phyloP scores from a whole-genome alignment of 495 filamentous ascomycete species.

The Neurospora tetrasperma region DNA sequence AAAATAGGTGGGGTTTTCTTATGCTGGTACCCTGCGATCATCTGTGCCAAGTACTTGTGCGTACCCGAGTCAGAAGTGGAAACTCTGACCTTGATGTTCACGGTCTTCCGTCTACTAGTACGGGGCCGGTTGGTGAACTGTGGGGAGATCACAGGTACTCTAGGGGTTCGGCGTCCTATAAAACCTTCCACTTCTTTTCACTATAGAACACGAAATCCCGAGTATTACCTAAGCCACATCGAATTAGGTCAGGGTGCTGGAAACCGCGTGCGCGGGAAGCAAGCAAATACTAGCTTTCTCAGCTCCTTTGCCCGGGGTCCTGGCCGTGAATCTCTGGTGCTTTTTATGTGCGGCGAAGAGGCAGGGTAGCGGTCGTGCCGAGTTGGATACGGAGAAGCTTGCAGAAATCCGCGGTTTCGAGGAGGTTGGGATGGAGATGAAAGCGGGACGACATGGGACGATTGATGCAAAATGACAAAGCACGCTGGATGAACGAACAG shows the following conservation, averaged over 20 bases:
- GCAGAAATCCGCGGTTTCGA: not conserved
- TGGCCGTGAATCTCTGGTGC: not conserved
- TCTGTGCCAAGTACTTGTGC: constrained; percentile 7
- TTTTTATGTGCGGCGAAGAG: not conserved
- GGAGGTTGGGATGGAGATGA: not conserved
- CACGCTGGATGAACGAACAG: not conserved
- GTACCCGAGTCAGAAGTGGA: not conserved
- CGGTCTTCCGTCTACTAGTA: not conserved
- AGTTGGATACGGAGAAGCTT: not conserved
- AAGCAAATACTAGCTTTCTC: not conserved
- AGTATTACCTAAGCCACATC: not conserved
- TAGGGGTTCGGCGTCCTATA: not conserved
- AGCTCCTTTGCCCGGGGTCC: not conserved
- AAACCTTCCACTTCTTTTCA: not conserved
- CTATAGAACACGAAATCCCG: not conserved
- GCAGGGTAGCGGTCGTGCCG: not conserved
- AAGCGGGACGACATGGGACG: not conserved
- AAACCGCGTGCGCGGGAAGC: not conserved
- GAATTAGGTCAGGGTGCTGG: not conserved
- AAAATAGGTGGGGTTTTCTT: constrained; percentile 11
- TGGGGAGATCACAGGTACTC: not conserved
- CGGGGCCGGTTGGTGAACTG: not conserved
- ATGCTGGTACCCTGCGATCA: constrained; percentile 13
- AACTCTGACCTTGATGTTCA: not conserved
- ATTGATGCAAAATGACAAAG: not conserved